Percentiles rank a stretch among this genome's conserved stretches.
Evolutionary conservation across 78 protist genomes (phyloP).

Genomic region (Tieghemostelium lacteum): DNA sequence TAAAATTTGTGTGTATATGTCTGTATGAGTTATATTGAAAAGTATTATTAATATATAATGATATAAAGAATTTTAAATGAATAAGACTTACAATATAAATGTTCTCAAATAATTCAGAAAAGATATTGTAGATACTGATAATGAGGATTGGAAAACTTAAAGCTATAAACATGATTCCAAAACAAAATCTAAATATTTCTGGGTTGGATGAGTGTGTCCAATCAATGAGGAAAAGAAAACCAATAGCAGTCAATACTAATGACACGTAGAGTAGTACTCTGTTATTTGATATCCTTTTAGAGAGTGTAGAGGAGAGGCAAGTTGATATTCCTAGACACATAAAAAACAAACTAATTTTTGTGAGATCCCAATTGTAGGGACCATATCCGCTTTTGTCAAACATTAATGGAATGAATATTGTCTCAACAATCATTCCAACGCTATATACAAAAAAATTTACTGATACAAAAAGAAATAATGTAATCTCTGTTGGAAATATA

Average conservation of each 20-base stretch:
- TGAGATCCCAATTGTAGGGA: constrained; percentile 48
- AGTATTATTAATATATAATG: not conserved
- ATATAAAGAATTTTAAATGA: not conserved
- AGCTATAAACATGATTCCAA: constrained; percentile 42
- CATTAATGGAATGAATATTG: constrained; percentile 31
- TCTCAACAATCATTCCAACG: constrained; percentile 64
- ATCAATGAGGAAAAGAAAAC: constrained; percentile 40
- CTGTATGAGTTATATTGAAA: constrained; percentile 4
- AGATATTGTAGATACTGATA: not conserved
- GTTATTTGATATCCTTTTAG: constrained; percentile 15
- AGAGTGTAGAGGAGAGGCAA: not conserved
- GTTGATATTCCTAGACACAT: constrained; percentile 40
- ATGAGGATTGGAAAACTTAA: constrained; percentile 55
- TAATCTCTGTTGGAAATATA: constrained; percentile 45
- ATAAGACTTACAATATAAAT: constrained; percentile 20
- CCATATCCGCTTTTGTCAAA: constrained; percentile 36
- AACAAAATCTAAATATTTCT: constrained; percentile 13
- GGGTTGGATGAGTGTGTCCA: constrained; percentile 21
- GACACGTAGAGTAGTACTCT: not conserved
- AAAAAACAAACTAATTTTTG: constrained; percentile 48
- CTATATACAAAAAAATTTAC: constrained; percentile 25
- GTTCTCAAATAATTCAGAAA: constrained; percentile 17
- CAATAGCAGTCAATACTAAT: not conserved
- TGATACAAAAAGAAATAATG: constrained; percentile 8
- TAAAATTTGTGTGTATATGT: constrained; percentile 1